Conservation (phyloP, 2,329 filamentous ascomycete genomes). For the Cladosporium sp. region DNA sequence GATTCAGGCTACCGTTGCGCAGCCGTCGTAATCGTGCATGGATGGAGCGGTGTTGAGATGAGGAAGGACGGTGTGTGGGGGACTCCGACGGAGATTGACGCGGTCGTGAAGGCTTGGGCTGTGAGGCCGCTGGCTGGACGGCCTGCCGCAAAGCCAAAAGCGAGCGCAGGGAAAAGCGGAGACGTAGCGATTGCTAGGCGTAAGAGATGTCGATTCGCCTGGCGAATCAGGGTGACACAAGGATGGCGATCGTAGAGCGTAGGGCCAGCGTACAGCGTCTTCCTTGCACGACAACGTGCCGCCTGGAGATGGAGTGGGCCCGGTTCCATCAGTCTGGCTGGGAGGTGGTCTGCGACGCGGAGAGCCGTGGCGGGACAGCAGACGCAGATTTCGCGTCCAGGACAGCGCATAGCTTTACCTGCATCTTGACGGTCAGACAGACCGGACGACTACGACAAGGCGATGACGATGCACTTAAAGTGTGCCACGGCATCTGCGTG, state of each 20-base stretch:
- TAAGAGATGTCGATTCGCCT: background rate
- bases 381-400: too few relatives aligned
- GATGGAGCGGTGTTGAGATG: slow-evolving; percentile 8
- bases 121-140: background rate
- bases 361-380: background rate
- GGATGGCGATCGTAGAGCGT: background rate
- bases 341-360: background rate
- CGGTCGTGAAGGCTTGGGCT: background rate
- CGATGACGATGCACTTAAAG: too few relatives aligned
- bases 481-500: too few relatives aligned
- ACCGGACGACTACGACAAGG: too few relatives aligned
- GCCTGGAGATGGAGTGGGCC: slow-evolving; percentile 2
- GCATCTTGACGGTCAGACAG: too few relatives aligned
- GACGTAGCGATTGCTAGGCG: background rate
- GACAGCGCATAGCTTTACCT: too few relatives aligned
- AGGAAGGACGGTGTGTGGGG: slow-evolving; percentile 4
- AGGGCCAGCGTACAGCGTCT: background rate
- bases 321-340: too few relatives aligned
- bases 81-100: background rate
- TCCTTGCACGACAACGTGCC: slow-evolving; percentile 4
- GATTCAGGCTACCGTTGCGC: background rate
- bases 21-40: slow-evolving; percentile 8
- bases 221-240: background rate
- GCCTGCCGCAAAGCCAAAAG: background rate
- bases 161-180: background rate